phyloP scores from a whole-genome alignment of 2,329 filamentous ascomycete genomes.

The Fusarium sp. region DNA sequence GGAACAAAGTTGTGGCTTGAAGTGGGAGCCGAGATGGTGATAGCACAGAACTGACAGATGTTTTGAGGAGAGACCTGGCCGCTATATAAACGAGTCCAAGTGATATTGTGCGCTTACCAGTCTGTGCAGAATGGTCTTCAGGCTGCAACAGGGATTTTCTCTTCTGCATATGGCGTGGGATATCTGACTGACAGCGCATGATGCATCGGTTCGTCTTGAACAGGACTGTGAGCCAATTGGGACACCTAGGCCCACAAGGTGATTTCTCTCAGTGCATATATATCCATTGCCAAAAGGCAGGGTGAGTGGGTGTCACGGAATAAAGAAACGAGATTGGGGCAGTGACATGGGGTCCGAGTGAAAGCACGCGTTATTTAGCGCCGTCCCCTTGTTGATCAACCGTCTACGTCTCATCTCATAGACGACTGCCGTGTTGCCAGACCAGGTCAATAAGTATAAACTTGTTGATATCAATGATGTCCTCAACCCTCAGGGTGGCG shows the following conservation, averaged over 20 bases:
- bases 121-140: background rate
- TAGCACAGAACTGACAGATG: background rate
- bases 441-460: background rate
- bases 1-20: slow-evolving; percentile 4
- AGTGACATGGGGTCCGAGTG: background rate
- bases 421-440: no score
- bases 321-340: slow-evolving; percentile 1
- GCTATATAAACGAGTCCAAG: slow-evolving; percentile 2
- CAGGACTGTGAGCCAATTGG: slow-evolving; percentile 10
- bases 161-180: slow-evolving; percentile 13
- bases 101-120: background rate
- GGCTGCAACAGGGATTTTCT: slow-evolving; percentile 14
- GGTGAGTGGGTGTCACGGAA: background rate
- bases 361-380: background rate
- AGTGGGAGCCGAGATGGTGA: background rate
- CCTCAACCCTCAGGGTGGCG: background rate
- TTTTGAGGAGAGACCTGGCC: background rate
- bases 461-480: background rate
- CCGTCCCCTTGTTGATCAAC: slow-evolving; percentile 1
- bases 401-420: background rate
- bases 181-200: slow-evolving; percentile 7
- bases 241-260: background rate
- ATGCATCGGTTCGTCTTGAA: background rate
- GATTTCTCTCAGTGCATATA: background rate
- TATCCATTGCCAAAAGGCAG: slow-evolving; percentile 6